Evolutionary conservation across 805 yeast species (phyloP), one percentile per base, ranked within the genome.

Genomic region (Metschnikowia koreensis): DNA sequence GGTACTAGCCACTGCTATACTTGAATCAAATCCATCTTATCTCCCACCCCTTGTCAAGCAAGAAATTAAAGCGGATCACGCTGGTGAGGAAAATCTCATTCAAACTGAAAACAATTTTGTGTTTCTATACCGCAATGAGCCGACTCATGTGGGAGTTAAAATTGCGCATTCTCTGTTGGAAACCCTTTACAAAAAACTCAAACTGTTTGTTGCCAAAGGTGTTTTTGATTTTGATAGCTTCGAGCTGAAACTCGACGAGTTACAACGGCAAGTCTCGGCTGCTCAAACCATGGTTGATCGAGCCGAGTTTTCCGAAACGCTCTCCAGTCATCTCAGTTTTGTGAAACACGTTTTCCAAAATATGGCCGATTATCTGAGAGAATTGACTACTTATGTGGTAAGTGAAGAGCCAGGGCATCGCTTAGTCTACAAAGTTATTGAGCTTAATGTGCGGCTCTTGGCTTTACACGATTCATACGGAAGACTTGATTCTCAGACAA

Each of bases 391-490:
- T 22, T 47, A 40, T 29, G 13, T 12, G 28, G 7, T 34, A 6
- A 39, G 41, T 26, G 26, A 28, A 5, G 41, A 17, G 6, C 12
- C 15, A 6, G 50, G 41, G 12, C 38, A 41, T 22, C 44, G 41
- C 11, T 40, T 31, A 44, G 27, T 36, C 10, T 47, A 41, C 36
- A 47, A 41, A 16, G 15, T 47, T 13, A 36, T 41, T 11, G 50
- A 47, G 26, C 50, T 47, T 27, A 36, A 47, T 27, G 16, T 40
- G 15, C 45, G 45, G 41, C 36, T 39, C 13, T 40, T 41, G 31
- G 40, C 27, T 7, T 17, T 47, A n/a, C 50, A 13, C 7, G 41
- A 47, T 31, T 8, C 34, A 5, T 10, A 11, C 2, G 50, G 44
- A 2, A 8, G 13, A 3, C 38, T 46, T 22, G 49, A 46, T 40